Evolutionary conservation across 768 basidiomycete genomes (phyloP).

Genomic region (Phlebiopsis flavidoalba): DNA sequence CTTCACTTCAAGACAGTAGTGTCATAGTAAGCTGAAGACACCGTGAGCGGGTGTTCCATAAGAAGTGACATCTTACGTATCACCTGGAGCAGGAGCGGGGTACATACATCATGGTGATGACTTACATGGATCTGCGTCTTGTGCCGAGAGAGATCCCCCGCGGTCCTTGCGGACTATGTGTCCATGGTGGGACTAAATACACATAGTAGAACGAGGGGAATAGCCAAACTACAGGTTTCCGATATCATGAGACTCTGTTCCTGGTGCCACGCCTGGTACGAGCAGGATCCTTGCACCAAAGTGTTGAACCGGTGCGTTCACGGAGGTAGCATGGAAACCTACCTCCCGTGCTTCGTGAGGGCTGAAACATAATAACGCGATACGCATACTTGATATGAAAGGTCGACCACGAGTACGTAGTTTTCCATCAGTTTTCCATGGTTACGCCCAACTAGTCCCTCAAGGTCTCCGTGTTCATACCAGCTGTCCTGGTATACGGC

Average conservation of each 20-base stretch:
- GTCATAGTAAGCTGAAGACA: slow-evolving; percentile 49
- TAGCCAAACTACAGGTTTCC: slow-evolving; percentile 59
- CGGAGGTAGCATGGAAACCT: slow-evolving; percentile 43
- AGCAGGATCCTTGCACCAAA: slow-evolving; percentile 44
- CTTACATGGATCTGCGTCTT: slow-evolving; percentile 67
- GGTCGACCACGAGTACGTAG: slow-evolving; percentile 70
- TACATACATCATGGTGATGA: slow-evolving; percentile 67
- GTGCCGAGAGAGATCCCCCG: slow-evolving; percentile 52
- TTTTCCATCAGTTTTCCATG: slow-evolving; percentile 49
- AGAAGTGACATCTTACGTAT: slow-evolving; percentile 13
- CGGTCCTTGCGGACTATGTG: slow-evolving; percentile 42
- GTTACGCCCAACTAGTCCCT: slow-evolving; percentile 41
- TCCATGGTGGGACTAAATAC: slow-evolving; percentile 62
- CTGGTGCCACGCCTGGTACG: not conserved
- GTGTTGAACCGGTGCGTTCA: slow-evolving; percentile 68
- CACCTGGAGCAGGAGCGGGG: slow-evolving; percentile 74
- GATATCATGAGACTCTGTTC: slow-evolving; percentile 5
- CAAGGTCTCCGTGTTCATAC: slow-evolving; percentile 32
- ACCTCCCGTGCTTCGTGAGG: slow-evolving; percentile 60
- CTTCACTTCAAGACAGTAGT: slow-evolving; percentile 60
- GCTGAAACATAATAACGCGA: slow-evolving; percentile 60
- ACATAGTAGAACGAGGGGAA: slow-evolving; percentile 70
- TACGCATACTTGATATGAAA: slow-evolving; percentile 67
- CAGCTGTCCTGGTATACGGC: slow-evolving; percentile 26
- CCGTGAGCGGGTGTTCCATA: not conserved